Percentiles rank a stretch among this genome's conserved stretches.
Evolutionary conservation across 306 rosid species (phyloP).

Genomic region (Inga leiocalycina): DNA sequence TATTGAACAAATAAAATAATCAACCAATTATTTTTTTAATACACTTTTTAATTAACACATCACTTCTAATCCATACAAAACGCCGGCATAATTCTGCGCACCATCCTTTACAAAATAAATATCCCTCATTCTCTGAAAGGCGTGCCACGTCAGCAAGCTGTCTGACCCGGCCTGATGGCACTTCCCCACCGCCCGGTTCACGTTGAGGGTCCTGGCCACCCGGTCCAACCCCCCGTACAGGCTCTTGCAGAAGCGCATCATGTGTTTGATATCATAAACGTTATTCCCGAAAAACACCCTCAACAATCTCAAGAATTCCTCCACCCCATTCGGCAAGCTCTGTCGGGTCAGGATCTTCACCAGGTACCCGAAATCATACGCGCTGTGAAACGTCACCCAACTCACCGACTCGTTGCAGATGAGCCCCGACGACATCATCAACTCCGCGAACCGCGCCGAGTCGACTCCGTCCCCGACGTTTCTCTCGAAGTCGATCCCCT

Average conservation of each 20-base stretch:
- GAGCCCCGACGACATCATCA: slow-evolving; percentile 65
- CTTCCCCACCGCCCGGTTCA: slow-evolving; percentile 74
- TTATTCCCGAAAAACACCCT: slow-evolving; percentile 57
- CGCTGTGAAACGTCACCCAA: slow-evolving; percentile 79
- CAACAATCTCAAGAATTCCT: slow-evolving; percentile 43
- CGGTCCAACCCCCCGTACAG: slow-evolving; percentile 75
- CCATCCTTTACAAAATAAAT: slow-evolving; percentile 56
- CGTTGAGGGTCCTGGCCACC: slow-evolving; percentile 59
- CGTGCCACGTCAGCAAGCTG: slow-evolving; percentile 77
- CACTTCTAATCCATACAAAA: slow-evolving; percentile 63
- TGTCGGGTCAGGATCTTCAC: slow-evolving; percentile 66
- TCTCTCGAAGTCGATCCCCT: slow-evolving; percentile 62
- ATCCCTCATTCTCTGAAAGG: slow-evolving; percentile 74
- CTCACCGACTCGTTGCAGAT: slow-evolving; percentile 53
- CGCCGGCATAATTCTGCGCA: slow-evolving; percentile 67
- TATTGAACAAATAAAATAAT: slow-evolving; percentile 2
- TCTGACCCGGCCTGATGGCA: slow-evolving; percentile 92
- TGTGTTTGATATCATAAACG: slow-evolving; percentile 70
- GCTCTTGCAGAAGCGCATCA: slow-evolving; percentile 66
- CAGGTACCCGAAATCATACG: slow-evolving; percentile 70
- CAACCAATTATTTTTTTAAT: slow-evolving; percentile 8
- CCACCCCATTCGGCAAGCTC: slow-evolving; percentile 42
- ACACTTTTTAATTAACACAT: not conserved
- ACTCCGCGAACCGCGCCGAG: slow-evolving; percentile 50
- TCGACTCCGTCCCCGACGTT: slow-evolving; percentile 45